Conservation (phyloP, 2,329 filamentous ascomycete genomes). For the Chrysoporthe cubensis region DNA sequence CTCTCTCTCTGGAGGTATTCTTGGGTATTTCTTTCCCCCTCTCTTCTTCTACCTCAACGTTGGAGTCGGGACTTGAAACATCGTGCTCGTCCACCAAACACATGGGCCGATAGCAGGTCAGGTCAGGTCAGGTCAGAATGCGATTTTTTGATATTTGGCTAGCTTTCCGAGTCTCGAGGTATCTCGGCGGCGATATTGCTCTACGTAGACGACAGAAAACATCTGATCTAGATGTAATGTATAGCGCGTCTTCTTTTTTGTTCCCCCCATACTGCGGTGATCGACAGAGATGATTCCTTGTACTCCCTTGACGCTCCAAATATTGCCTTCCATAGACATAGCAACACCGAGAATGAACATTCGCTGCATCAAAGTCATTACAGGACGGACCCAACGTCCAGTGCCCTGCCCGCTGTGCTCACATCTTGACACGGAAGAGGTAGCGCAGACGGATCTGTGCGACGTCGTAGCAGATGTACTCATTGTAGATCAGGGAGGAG, state of each 20-base stretch:
- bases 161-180: background rate
- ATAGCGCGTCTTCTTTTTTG: background rate
- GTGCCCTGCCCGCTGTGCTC: background rate
- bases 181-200: background rate
- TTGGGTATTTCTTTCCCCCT: too few relatives aligned
- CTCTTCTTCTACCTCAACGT: too few relatives aligned
- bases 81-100: too few relatives aligned
- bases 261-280: too few relatives aligned
- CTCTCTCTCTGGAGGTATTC: too few relatives aligned
- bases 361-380: background rate
- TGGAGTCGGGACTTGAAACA: too few relatives aligned
- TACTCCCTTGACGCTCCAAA: background rate
- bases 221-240: background rate
- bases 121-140: too few relatives aligned
- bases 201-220: background rate
- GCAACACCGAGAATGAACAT: too few relatives aligned
- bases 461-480: conserved; percentile 74
- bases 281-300: background rate
- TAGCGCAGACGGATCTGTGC: conserved; percentile 73
- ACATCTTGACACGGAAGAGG: conserved; percentile 65
- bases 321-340: background rate
- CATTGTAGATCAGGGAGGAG: conserved; percentile 67
- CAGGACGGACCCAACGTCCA: background rate
- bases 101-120: too few relatives aligned
- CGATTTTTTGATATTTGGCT: too few relatives aligned